Percentiles rank a stretch among this genome's conserved stretches.
phyloP scores from a whole-genome alignment of 306 rosid genomes.

The Casuarina cunninghamiana region DNA sequence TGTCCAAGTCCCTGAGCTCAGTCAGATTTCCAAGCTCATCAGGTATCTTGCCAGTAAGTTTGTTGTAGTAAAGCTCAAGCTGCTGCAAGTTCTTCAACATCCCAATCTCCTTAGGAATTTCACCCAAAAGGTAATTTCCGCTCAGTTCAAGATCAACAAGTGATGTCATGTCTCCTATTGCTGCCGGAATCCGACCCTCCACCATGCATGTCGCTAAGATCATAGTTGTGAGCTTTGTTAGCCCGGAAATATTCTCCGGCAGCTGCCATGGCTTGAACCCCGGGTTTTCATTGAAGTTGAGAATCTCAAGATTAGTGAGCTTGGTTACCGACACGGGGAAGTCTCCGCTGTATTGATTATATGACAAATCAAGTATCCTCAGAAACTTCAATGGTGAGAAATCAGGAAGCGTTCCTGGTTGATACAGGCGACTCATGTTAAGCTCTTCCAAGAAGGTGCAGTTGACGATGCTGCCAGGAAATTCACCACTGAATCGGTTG shows the following conservation, averaged over 20 bases:
- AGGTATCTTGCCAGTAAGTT: conserved; percentile 63
- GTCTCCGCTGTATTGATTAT: conserved; percentile 60
- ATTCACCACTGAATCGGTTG: conserved; percentile 47
- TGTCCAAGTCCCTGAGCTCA: conserved; percentile 70
- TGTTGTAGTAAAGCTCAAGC: conserved; percentile 89
- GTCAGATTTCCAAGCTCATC: conserved; percentile 78
- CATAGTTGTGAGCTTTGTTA: conserved; percentile 55
- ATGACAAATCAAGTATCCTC: conserved; percentile 65
- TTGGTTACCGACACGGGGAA: conserved; percentile 80
- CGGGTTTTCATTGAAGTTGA: conserved; percentile 74
- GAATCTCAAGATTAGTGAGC: conserved; percentile 61
- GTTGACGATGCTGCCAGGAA: conserved; percentile 50
- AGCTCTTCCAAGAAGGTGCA: conserved; percentile 69
- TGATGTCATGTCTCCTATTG: conserved; percentile 75
- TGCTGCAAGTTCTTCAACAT: conserved; percentile 51
- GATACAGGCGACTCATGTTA: conserved; percentile 46
- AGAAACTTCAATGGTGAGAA: conserved; percentile 64
- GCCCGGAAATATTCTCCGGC: conserved; percentile 46
- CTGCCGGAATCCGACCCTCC: conserved; percentile 64
- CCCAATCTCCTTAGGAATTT: conserved; percentile 71
- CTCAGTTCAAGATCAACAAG: conserved; percentile 79
- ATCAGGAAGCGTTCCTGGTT: conserved; percentile 59
- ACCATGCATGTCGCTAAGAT: conserved; percentile 69
- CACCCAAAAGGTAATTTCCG: conserved; percentile 68
- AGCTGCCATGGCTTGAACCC: conserved; percentile 61